phyloP scores from a whole-genome alignment of 306 rosid species.

The Fragaria vesca region DNA sequence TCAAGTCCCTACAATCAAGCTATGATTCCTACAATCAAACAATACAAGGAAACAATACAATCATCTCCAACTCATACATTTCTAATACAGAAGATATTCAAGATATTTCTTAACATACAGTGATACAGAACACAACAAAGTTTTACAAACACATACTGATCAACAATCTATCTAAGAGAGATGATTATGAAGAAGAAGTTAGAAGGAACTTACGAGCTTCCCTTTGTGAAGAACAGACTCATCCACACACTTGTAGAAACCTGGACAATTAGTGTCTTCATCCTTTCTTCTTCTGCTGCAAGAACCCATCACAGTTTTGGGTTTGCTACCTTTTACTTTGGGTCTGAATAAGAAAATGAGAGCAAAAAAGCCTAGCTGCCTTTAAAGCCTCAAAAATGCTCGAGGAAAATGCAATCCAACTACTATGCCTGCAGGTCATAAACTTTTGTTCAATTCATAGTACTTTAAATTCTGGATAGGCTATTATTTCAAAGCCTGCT shows the following conservation, averaged over 20 bases:
- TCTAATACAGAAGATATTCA: too few species aligned
- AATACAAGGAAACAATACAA: too few species aligned
- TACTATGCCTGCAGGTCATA: neutral
- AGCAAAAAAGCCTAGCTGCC: too few species aligned
- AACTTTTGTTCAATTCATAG: neutral
- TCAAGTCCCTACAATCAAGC: too few species aligned
- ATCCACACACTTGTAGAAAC: neutral
- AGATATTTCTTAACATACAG: too few species aligned
- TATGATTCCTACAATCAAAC: too few species aligned
- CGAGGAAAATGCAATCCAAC: too few species aligned
- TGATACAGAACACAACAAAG: too few species aligned
- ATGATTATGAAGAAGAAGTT: neutral
- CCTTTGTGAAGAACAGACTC: neutral
- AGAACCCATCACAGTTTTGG: neutral
- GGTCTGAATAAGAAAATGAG: neutral
- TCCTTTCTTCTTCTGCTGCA: neutral
- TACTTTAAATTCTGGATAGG: neutral
- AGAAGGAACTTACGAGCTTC: constrained; percentile 1
- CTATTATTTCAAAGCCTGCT: neutral
- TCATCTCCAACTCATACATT: too few species aligned
- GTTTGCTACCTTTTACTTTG: neutral
- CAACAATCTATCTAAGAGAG: too few species aligned
- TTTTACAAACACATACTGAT: too few species aligned
- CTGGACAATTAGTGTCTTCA: neutral
- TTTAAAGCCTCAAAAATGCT: too few species aligned